These are phyloP conservation scores for Amphicarpaea edgeworthii DNA, from an alignment of 306 rosid genomes.

Conservation along the genomic window DNA sequence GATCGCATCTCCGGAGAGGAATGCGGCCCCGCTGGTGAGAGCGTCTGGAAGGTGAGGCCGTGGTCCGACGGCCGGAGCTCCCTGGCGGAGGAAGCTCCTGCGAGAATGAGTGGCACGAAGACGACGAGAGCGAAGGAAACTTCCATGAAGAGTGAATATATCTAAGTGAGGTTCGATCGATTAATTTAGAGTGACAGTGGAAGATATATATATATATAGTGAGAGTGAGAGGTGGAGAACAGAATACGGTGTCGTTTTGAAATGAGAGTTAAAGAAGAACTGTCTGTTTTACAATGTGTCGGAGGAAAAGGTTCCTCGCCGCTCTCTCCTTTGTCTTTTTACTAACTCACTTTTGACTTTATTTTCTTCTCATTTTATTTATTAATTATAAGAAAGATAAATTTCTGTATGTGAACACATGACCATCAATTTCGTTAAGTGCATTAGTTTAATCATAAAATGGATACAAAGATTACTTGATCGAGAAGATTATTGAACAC, in stretches of 20 bases:
- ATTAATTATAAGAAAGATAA: no score
- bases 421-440: no score
- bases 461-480: no score
- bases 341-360: background rate
- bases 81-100: slow-evolving; percentile 54
- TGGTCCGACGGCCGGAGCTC: slow-evolving; percentile 94
- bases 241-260: slow-evolving; percentile 46
- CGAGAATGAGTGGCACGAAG: slow-evolving; percentile 37
- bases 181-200: slow-evolving; percentile 8
- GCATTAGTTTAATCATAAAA: no score
- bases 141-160: slow-evolving; percentile 45
- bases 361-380: background rate
- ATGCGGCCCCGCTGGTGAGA: slow-evolving; percentile 44
- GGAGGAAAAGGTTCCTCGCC: slow-evolving; percentile 47
- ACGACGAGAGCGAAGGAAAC: slow-evolving; percentile 1
- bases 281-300: slow-evolving; percentile 35
- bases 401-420: no score
- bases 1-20: slow-evolving; percentile 66
- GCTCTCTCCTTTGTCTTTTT: slow-evolving; percentile 56
- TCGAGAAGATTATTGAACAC: no score
- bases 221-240: background rate
- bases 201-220: background rate
- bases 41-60: slow-evolving; percentile 71
- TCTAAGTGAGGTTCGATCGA: background rate
- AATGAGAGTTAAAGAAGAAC: no score